Conservation (phyloP, 2,329 filamentous ascomycete genomes). For the Curvularia sp. region DNA sequence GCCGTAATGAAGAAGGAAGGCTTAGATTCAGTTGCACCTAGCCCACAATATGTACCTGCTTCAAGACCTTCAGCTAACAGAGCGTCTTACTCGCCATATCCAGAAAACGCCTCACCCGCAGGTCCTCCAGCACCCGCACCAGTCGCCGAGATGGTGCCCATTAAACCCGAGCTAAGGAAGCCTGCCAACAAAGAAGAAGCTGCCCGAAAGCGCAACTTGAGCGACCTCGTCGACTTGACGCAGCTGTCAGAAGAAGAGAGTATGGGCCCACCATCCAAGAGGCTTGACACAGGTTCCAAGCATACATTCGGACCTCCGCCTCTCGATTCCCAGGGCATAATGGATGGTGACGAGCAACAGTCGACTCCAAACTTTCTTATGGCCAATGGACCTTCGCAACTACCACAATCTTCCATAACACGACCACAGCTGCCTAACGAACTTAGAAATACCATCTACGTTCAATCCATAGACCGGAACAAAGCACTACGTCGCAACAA, state of each 20-base stretch:
- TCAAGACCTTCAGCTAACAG: conserved; percentile 23
- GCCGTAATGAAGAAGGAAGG: conserved; percentile 34
- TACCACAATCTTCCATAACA: conserved; percentile 17
- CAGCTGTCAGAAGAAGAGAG: conserved; percentile 56
- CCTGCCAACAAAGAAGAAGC: conserved; percentile 61
- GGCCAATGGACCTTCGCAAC: conserved; percentile 21
- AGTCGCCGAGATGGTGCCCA: conserved; percentile 45
- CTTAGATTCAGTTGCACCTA: conserved; percentile 27
- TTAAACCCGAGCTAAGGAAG: conserved; percentile 36
- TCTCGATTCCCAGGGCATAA: conserved; percentile 17
- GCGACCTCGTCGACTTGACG: conserved; percentile 63
- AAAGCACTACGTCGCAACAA: conserved; percentile 58
- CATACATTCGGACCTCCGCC: no score
- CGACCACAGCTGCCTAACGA: conserved; percentile 22
- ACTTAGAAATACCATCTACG: conserved; percentile 41
- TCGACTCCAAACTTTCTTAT: conserved; percentile 35
- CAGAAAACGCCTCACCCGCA: conserved; percentile 22
- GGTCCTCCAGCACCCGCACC: conserved; percentile 31
- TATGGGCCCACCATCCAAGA: conserved; percentile 49
- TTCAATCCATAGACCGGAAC: conserved; percentile 57
- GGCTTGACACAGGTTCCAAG: conserved; percentile 21
- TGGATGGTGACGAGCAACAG: conserved; percentile 25
- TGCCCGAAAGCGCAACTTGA: conserved; percentile 63
- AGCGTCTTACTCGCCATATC: conserved; percentile 25
- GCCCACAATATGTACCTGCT: conserved; percentile 24